These are phyloP conservation scores for Zygosaccharomyces sapae DNA, from an alignment of 1,139 yeast species.

Conservation along the genomic window DNA sequence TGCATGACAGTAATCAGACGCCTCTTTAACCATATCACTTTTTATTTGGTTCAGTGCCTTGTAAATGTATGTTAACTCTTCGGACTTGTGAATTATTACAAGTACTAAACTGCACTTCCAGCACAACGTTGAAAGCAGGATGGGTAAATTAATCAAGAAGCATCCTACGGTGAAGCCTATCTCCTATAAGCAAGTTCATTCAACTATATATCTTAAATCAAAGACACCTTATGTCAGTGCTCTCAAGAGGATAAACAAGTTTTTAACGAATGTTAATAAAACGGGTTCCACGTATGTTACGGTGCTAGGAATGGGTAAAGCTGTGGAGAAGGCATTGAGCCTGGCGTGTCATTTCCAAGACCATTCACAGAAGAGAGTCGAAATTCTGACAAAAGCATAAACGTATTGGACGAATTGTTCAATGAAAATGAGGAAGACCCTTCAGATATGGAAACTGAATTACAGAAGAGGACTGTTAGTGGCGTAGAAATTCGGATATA, in stretches of 20 bases:
- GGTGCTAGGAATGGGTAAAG: constrained; percentile 66
- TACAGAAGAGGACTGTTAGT: constrained; percentile 53
- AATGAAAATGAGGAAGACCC: constrained; percentile 24
- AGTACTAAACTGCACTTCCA: neutral
- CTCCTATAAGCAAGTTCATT: constrained; percentile 38
- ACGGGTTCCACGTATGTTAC: constrained; percentile 44
- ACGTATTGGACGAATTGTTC: constrained; percentile 59
- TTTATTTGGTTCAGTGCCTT: neutral
- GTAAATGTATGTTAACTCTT: neutral
- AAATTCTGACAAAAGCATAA: constrained; percentile 50
- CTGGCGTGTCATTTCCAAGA: constrained; percentile 51
- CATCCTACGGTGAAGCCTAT: constrained; percentile 31
- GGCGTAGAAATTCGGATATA: constrained; percentile 54
- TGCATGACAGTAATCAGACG: constrained; percentile 19
- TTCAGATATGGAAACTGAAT: constrained; percentile 40
- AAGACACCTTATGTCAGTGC: constrained; percentile 62
- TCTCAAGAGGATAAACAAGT: constrained; percentile 51
- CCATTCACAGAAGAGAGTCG: constrained; percentile 46
- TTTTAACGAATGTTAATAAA: constrained; percentile 40
- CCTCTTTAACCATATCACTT: constrained; percentile 1
- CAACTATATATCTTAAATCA: constrained; percentile 53
- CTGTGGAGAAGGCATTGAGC: constrained; percentile 52
- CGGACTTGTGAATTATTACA: neutral
- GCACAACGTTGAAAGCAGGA: neutral
- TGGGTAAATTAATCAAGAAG: constrained; percentile 21